Evolutionary conservation across 2,329 filamentous ascomycete genomes (phyloP), one percentile per base, ranked within the genome.

Genomic region (Hypoxylon sp.): DNA sequence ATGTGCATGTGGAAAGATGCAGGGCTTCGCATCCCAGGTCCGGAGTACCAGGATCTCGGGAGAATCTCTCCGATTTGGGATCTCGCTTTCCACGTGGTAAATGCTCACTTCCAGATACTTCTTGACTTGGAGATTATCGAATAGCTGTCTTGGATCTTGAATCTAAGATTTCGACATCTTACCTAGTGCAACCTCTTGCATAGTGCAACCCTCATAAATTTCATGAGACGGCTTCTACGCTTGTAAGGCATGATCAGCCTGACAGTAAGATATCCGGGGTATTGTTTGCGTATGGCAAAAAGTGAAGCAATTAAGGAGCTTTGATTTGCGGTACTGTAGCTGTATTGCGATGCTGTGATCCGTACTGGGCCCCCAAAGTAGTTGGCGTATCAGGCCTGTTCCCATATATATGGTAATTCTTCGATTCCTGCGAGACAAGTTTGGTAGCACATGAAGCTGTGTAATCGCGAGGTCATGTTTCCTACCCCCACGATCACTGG

Each of bases 41-140:
- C 32, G 32, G 26, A 17, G 4, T 43, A 37, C 48, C 34, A 34
- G 49, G n/a, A 43, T 17, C 50, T 13, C 32, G 41, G 37, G 44
- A 55, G 4, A 55, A 51, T 41, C 17, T 43, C 49, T 50, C 49
- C 43, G 8, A n/a, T 34, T 24, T 46, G 34, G 51, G 44, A 32
- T 24, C 44, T 48, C 51, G 20, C 41, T 8, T 60, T 50, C 41
- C 57, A 60, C 57, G 50, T 60, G 57, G 57, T 30, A 49, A 59
- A 50, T 10, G 44, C 43, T 55, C 19, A 49, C 50, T 10, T 47
- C 13, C 6, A 4, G 13, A 17, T 61, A 46, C 17, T 30, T 20
- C 22, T 17, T 19, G 20, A 10, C 48, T 26, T 47, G 22, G 19
- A 41, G 13, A 30, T 46, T 51, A 17, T 22, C 39, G 13, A 34